Evolutionary conservation across 2,329 filamentous ascomycete species (phyloP).

Genomic region (Teratosphaeriaceae sp.): DNA sequence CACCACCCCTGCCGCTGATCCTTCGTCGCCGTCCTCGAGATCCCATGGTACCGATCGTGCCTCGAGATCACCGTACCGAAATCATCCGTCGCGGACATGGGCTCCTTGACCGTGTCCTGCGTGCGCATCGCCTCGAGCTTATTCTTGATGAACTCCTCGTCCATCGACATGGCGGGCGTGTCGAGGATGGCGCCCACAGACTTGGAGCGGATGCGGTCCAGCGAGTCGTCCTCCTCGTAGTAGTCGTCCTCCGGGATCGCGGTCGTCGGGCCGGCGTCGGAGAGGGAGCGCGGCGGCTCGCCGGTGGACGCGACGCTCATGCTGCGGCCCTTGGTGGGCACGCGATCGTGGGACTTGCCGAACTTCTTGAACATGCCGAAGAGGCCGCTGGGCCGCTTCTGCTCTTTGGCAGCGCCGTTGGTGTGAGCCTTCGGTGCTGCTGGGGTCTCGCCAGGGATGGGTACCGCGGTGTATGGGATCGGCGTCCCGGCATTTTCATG

Average conservation of each 20-base stretch:
- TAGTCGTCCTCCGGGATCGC: conserved; percentile 4
- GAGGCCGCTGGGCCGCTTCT: conserved; percentile 21
- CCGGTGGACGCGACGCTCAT: conserved; percentile 7
- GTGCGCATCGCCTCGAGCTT: conserved; percentile 24
- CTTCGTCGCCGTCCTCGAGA: conserved; percentile 30
- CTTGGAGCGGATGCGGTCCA: conserved; percentile 15
- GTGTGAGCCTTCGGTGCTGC: conserved; percentile 1
- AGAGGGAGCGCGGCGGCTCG: conserved; percentile 22
- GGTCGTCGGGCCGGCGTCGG: conserved; percentile 19
- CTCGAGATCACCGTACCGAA: conserved; percentile 33
- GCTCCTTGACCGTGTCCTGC: conserved; percentile 20
- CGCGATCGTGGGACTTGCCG: conserved; percentile 9
- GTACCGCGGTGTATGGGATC: conserved; percentile 8
- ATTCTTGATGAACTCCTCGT: conserved; percentile 12
- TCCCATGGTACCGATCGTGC: conserved; percentile 37
- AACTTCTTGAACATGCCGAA: conserved; percentile 23
- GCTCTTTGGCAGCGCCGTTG: conserved; percentile 5
- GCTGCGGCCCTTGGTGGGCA: conserved; percentile 5
- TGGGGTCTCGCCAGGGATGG: background rate
- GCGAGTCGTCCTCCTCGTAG: conserved; percentile 15
- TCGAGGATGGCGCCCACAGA: conserved; percentile 13
- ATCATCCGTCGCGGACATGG: conserved; percentile 24
- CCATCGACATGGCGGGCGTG: conserved; percentile 4
- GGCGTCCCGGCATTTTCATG: conserved; percentile 16
- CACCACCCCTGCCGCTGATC: conserved; percentile 27